phyloP scores from a whole-genome alignment of 257 asterid genomes.

The Linaria vulgaris region DNA sequence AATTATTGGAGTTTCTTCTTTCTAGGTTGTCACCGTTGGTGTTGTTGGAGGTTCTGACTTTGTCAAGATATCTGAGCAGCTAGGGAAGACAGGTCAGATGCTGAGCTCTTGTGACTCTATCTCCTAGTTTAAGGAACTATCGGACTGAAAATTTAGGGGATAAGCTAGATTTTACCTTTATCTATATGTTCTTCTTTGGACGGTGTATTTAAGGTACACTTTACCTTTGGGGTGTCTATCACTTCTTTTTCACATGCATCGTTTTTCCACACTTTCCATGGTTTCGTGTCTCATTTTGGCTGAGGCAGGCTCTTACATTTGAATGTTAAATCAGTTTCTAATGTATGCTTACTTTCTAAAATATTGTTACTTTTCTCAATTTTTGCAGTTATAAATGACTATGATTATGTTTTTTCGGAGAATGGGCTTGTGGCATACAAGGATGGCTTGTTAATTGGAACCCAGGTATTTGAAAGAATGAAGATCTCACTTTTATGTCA shows the following conservation, averaged over 20 bases:
- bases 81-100: slow-evolving; percentile 66
- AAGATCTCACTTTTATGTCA: slow-evolving; percentile 8
- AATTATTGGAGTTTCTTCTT: slow-evolving; percentile 16
- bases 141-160: neutral
- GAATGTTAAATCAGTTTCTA: slow-evolving; percentile 5
- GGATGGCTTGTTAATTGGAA: slow-evolving; percentile 72
- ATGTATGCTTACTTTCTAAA: too few species aligned
- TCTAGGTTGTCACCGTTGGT: slow-evolving; percentile 80
- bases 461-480: slow-evolving; percentile 49
- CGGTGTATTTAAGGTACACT: neutral
- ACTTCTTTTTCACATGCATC: neutral
- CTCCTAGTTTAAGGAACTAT: neutral
- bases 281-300: neutral
- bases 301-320: neutral
- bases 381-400: slow-evolving; percentile 69
- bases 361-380: slow-evolving; percentile 8
- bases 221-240: neutral
- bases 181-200: neutral
- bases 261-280: neutral
- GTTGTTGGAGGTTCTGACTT: slow-evolving; percentile 99
- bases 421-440: slow-evolving; percentile 93
- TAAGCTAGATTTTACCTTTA: neutral
- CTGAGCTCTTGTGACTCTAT: slow-evolving; percentile 13
- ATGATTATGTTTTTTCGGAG: slow-evolving; percentile 85
- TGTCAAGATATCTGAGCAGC: slow-evolving; percentile 94